Percentiles rank a stretch among this genome's conserved stretches.
Conservation (phyloP, 2,329 filamentous ascomycete genomes). For the Pseudogymnoascus sp. region DNA sequence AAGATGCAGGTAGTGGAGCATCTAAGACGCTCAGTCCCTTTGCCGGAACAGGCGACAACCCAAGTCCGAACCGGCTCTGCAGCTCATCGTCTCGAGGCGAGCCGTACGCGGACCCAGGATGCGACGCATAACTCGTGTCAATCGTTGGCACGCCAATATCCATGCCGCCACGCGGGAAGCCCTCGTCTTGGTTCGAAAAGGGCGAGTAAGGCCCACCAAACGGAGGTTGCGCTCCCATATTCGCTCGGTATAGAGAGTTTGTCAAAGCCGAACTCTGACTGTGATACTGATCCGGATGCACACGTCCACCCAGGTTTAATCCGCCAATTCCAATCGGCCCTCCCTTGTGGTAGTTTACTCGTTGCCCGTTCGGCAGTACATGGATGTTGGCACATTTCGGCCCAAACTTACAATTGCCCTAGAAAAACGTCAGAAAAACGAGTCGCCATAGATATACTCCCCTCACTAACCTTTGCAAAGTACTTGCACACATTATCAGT, state of each 20-base stretch:
- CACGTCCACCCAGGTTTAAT: conserved; percentile 55
- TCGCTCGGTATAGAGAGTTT: conserved; percentile 59
- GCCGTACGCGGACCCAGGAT: conserved; percentile 58
- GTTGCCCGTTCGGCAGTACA: conserved; percentile 83
- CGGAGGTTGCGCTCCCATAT: conserved; percentile 34
- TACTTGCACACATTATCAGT: conserved; percentile 95
- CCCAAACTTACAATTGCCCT: conserved; percentile 99
- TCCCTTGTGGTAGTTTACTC: conserved; percentile 72
- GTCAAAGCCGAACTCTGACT: conserved; percentile 65
- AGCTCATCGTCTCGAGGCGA: conserved; percentile 70
- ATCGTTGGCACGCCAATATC: conserved; percentile 38
- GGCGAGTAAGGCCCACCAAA: conserved; percentile 30
- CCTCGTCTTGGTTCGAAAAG: conserved; percentile 43
- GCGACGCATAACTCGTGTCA: conserved; percentile 44
- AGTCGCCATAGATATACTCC: neutral
- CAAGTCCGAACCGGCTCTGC: conserved; percentile 51
- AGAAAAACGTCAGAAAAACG: conserved; percentile 10
- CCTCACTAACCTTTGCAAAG: conserved; percentile 75
- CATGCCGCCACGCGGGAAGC: conserved; percentile 37
- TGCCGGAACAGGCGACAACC: conserved; percentile 66
- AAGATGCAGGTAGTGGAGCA: conserved; percentile 85
- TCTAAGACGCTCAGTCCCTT: conserved; percentile 81
- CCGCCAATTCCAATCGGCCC: conserved; percentile 47
- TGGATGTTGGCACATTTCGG: conserved; percentile 96
- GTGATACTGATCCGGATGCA: conserved; percentile 56